A percentile compares a stretch with the other conserved stretches of the same genome.
Evolutionary conservation across 202 grass and related monocot species (phyloP).

Genomic region (Schoenoplectus tabernaemontani): DNA sequence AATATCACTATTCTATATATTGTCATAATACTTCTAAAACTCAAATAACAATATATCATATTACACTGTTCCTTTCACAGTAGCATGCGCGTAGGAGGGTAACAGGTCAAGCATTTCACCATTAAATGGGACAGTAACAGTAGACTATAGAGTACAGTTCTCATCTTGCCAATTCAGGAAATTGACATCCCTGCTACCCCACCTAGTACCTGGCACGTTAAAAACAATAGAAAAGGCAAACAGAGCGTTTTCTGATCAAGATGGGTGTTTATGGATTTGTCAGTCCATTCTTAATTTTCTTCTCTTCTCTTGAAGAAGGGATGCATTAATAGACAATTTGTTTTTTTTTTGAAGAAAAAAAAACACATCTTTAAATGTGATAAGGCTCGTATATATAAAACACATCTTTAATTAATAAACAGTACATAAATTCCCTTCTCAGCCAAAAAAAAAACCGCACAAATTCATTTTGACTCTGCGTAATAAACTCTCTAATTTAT

Average conservation of each 20-base stretch:
- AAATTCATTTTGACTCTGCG: too few species aligned
- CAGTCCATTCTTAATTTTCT: neutral
- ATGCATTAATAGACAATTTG: neutral
- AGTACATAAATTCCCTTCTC: too few species aligned
- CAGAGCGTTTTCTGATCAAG: neutral
- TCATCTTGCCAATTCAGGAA: neutral
- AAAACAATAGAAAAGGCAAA: neutral
- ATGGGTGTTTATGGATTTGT: neutral
- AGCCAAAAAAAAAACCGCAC: too few species aligned
- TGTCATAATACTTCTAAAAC: too few species aligned
- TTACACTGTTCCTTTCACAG: too few species aligned
- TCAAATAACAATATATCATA: too few species aligned
- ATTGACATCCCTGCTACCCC: neutral
- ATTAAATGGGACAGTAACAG: neutral
- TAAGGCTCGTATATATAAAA: neutral
- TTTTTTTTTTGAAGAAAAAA: neutral
- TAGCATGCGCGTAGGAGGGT: too few species aligned
- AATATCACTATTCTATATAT: too few species aligned
- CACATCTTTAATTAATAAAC: too few species aligned
- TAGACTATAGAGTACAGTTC: neutral
- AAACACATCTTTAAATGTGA: too few species aligned
- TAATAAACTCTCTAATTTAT: too few species aligned
- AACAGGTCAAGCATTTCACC: neutral
- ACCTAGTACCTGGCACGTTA: neutral
- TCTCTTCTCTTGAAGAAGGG: neutral